Conservation (phyloP, 306 rosid genomes). For the Pyrus communis region DNA sequence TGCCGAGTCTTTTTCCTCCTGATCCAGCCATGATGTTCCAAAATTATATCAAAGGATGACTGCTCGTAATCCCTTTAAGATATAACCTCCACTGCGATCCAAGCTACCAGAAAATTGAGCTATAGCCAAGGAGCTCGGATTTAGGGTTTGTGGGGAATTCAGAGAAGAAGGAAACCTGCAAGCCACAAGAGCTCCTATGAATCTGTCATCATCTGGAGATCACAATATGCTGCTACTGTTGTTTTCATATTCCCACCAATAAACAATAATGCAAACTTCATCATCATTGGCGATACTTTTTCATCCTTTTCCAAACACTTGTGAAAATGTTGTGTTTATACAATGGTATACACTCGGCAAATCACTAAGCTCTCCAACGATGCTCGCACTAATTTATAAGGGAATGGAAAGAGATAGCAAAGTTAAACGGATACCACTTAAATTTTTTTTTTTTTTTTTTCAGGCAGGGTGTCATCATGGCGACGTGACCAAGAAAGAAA, state of each 20-base stretch:
- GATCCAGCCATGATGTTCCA: slow-evolving; percentile 37
- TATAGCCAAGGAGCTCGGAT: background rate
- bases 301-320: background rate
- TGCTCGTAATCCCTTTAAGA: too few species aligned
- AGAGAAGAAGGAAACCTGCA: background rate
- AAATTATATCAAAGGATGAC: background rate
- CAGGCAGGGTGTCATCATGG: background rate
- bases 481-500: background rate
- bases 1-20: slow-evolving; percentile 34
- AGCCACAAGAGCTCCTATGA: background rate
- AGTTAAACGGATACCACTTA: background rate
- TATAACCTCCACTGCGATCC: too few species aligned
- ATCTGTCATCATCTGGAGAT: slow-evolving; percentile 2
- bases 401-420: background rate
- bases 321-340: slow-evolving; percentile 8
- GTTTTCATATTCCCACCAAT: background rate
- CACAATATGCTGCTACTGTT: background rate
- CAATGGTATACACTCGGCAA: slow-evolving; percentile 45
- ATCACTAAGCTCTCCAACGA: slow-evolving; percentile 27
- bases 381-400: background rate
- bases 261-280: background rate
- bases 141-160: background rate
- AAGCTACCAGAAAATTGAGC: too few species aligned
- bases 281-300: background rate
- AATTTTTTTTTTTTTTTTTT: too few species aligned